Conservation (phyloP, 2,329 filamentous ascomycete genomes). For the Fusarium vanettenii region DNA sequence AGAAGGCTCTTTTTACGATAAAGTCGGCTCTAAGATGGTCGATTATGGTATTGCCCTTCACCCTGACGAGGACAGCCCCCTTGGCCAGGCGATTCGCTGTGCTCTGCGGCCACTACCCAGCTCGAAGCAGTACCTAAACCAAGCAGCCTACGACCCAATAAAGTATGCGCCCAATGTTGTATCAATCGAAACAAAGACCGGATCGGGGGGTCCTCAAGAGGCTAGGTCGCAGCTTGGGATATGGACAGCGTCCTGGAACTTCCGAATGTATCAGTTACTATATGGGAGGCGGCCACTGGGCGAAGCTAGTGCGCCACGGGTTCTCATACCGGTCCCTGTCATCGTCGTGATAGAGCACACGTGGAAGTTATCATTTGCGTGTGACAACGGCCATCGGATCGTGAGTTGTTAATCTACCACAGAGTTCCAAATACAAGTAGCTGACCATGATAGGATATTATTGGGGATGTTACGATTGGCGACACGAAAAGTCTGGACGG, state of each 20-base stretch:
- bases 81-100: not conserved
- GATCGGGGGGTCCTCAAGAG: not conserved
- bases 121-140: not conserved
- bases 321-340: conserved; percentile 1
- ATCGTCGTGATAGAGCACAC: conserved; percentile 5
- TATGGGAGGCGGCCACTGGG: not conserved
- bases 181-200: conserved; percentile 4
- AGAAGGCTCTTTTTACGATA: conserved; percentile 3
- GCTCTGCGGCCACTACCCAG: not conserved
- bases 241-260: conserved; percentile 9
- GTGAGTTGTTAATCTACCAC: not conserved
- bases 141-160: conserved; percentile 5
- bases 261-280: not conserved
- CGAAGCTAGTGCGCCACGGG: not conserved
- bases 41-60: conserved; percentile 6
- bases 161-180: not conserved
- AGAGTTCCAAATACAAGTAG: not conserved
- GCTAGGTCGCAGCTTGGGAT: conserved; percentile 10
- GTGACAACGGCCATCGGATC: conserved; percentile 1
- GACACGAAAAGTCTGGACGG: conserved; percentile 14
- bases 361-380: conserved; percentile 18
- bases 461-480: conserved; percentile 6
- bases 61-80: not conserved
- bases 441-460: conserved; percentile 8
- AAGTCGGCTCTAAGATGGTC: conserved; percentile 9